Evolutionary conservation across 2,329 filamentous ascomycete species (phyloP), one percentile per base, ranked within the genome.

Genomic region (Neophaeococcomyces aloes): DNA sequence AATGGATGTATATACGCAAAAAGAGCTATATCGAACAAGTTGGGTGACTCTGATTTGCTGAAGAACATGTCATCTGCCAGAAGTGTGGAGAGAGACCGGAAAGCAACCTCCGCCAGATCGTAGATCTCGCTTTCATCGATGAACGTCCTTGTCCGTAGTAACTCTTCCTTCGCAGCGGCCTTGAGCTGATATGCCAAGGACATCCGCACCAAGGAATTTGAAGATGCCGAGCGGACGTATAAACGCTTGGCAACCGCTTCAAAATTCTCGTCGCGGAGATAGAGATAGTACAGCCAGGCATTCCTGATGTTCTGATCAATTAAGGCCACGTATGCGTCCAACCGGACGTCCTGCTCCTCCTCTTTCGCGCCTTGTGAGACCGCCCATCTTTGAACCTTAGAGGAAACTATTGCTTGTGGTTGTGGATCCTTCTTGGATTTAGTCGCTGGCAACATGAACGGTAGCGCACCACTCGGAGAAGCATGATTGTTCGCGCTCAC

Each of bases 1-100:
- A 96, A 68, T 39, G 94, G 67, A 61, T 93, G 78, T 0, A 85
- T 88, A 62, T 95, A 98, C 3, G 86, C 80, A 65, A 95, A 96
- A 2, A 96, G 76, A 42, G 78, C 79, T 5, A 89, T 88, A 64
- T 98, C 91, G 54, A 96, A 89, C 18, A 89, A 58, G 0, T 79
- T 78, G 0, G 89, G 86, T 13, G 62, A 59, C 23, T 61, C 39
- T 45, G 61, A 59, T 3, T 67, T 71, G 56, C 81, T 82, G 60
- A 83, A 84, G 69, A 78, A 81, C 14, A 65, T 56, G 29, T 77
- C 62, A 1, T 72, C 61, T 1, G 71, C 77, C 7, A 86, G 65
- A 7, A 82, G 56, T 15, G 62, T 67, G 2, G 76, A 75, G 7
- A 86, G 62, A 2, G 81, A 77, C 30, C 69, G 65, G 47, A 83